phyloP scores from a whole-genome alignment of 176 grass and related monocot genomes.

The Secale cereale region DNA sequence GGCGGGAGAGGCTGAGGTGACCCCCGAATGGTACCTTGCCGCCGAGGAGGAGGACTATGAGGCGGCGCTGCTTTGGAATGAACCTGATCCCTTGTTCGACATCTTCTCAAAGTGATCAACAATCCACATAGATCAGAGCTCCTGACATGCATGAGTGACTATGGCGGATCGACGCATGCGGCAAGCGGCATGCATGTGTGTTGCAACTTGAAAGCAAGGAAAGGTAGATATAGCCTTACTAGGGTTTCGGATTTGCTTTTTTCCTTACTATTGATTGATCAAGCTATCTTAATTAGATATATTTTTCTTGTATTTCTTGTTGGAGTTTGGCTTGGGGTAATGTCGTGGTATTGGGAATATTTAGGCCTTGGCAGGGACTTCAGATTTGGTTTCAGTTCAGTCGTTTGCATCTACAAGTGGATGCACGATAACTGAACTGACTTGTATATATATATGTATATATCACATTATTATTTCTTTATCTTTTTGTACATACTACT shows the following conservation, averaged over 20 bases:
- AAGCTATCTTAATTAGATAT: neutral
- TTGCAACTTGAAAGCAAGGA: constrained; percentile 8
- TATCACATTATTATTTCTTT: neutral
- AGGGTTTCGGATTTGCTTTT: constrained; percentile 30
- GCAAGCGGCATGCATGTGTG: constrained; percentile 20
- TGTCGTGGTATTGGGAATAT: constrained; percentile 17
- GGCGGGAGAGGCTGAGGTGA: neutral
- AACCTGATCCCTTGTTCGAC: constrained; percentile 67
- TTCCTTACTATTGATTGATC: neutral
- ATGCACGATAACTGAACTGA: constrained; percentile 14
- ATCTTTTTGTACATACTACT: neutral
- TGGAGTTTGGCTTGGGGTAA: neutral
- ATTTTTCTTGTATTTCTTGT: neutral
- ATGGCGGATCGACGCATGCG: constrained; percentile 7
- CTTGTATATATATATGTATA: neutral
- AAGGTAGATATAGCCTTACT: constrained; percentile 38
- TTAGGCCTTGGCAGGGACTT: constrained; percentile 5
- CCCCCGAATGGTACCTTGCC: constrained; percentile 9
- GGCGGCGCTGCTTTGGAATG: constrained; percentile 68
- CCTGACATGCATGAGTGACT: neutral
- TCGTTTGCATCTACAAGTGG: constrained; percentile 24
- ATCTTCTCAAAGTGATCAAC: constrained; percentile 44
- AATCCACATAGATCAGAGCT: neutral
- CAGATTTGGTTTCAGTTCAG: constrained; percentile 23
- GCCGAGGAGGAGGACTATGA: constrained; percentile 61